A percentile compares a stretch with the other conserved stretches of the same genome.
Evolutionary conservation across 441 rosid genomes (phyloP).

Genomic region (Geranium incanum): DNA sequence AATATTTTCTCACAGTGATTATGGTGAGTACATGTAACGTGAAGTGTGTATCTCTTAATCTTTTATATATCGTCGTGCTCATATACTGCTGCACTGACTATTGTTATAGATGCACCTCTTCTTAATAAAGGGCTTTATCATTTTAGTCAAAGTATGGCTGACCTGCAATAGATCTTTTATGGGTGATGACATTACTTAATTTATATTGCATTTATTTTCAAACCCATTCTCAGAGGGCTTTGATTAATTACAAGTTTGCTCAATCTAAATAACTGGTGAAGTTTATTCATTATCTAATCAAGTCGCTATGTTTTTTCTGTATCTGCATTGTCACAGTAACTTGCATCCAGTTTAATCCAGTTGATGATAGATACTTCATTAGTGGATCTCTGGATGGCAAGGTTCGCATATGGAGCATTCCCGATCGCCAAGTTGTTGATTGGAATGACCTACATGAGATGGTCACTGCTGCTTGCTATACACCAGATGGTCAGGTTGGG

Average conservation of each 20-base stretch:
- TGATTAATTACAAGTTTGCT: no score
- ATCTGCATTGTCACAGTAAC: constrained; percentile 56
- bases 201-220: no score
- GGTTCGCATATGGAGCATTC: constrained; percentile 97
- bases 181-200: no score
- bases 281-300: background rate
- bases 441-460: constrained; percentile 98
- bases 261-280: background rate
- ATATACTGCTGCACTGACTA: background rate
- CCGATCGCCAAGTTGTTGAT: constrained; percentile 87
- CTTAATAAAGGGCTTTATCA: no score
- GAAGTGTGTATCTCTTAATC: background rate
- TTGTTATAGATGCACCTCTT: no score
- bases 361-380: constrained; percentile 90
- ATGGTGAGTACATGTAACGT: constrained; percentile 36
- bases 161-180: no score
- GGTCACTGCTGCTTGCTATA: constrained; percentile 97
- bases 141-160: no score
- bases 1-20: constrained; percentile 62
- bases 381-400: constrained; percentile 95
- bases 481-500: constrained; percentile 95
- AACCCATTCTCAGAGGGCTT: no score
- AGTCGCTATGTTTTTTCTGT: constrained; percentile 15
- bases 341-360: constrained; percentile 97
- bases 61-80: no score